phyloP scores from a whole-genome alignment of 164 flowering plant genomes.

The Stephania yunnanensis region DNA sequence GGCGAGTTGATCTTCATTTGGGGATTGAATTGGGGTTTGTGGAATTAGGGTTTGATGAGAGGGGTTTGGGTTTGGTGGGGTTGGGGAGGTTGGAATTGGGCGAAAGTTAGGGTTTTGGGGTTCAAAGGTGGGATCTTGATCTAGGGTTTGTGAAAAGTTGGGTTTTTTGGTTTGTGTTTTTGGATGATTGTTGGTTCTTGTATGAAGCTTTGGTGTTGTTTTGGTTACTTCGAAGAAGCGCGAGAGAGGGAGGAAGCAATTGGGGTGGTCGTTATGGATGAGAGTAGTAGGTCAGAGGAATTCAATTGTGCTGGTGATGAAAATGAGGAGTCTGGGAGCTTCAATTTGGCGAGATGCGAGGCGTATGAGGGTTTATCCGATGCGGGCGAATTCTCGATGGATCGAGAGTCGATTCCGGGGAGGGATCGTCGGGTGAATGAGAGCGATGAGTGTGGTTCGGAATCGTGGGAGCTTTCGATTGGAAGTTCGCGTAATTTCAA shows the following conservation, averaged over 20 bases:
- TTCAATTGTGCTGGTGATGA: constrained; percentile 6
- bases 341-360: neutral
- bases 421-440: constrained; percentile 14
- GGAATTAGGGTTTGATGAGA: neutral
- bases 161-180: neutral
- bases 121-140: constrained; percentile 13
- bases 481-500: constrained; percentile 20
- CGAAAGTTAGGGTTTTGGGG: constrained; percentile 10
- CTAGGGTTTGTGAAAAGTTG: constrained; percentile 10
- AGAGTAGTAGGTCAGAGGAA: constrained; percentile 14
- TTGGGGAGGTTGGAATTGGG: neutral
- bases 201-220: constrained; percentile 56
- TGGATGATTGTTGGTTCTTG: constrained; percentile 20
- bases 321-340: constrained; percentile 21
- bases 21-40: neutral
- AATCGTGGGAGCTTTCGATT: constrained; percentile 15
- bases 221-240: constrained; percentile 31
- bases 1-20: neutral
- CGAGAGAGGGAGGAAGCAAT: constrained; percentile 15
- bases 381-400: neutral
- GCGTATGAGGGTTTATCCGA: neutral
- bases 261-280: constrained; percentile 15
- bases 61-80: neutral
- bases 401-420: constrained; percentile 4
- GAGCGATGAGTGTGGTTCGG: constrained; percentile 4